Evolutionary conservation across 352 stramenopile genomes (phyloP).

Genomic region (Lagenidium giganteum): DNA sequence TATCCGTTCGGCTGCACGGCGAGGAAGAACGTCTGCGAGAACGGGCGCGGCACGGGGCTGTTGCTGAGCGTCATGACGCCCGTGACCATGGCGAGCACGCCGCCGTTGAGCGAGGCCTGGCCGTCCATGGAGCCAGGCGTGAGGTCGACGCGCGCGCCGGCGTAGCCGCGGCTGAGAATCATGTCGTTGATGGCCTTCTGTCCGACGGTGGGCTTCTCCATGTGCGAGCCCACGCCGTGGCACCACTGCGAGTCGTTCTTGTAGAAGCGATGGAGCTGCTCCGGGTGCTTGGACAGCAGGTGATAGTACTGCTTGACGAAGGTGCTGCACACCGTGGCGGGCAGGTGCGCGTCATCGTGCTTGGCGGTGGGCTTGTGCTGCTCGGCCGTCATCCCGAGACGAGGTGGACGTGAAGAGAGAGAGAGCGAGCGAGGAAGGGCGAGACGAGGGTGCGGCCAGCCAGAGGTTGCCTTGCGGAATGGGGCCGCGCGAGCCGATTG

Average conservation of each 20-base stretch:
- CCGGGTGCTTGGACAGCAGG: conserved; percentile 77
- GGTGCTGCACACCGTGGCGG: conserved; percentile 70
- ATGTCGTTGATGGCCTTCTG: conserved; percentile 80
- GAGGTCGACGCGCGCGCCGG: conserved; percentile 70
- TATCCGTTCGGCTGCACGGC: conserved; percentile 84
- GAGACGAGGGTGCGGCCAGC: no score
- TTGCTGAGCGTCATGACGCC: conserved; percentile 77
- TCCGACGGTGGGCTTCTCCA: conserved; percentile 71
- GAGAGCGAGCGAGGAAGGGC: no score
- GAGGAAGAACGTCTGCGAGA: conserved; percentile 87
- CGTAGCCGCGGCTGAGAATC: conserved; percentile 77
- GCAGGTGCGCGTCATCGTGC: conserved; percentile 47
- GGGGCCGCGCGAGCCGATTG: no score
- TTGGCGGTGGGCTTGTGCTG: no score
- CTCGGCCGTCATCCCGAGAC: no score
- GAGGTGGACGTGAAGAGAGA: no score
- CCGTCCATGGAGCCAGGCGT: conserved; percentile 85
- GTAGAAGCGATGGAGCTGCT: conserved; percentile 85
- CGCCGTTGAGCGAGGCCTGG: conserved; percentile 60
- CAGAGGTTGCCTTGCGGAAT: no score
- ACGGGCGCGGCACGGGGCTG: conserved; percentile 51
- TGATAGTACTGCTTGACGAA: conserved; percentile 90
- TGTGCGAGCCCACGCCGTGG: conserved; percentile 73
- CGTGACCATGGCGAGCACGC: conserved; percentile 82
- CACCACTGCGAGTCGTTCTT: conserved; percentile 82